phyloP scores from a whole-genome alignment of 2,329 filamentous ascomycete genomes.

The Fusarium longipes region DNA sequence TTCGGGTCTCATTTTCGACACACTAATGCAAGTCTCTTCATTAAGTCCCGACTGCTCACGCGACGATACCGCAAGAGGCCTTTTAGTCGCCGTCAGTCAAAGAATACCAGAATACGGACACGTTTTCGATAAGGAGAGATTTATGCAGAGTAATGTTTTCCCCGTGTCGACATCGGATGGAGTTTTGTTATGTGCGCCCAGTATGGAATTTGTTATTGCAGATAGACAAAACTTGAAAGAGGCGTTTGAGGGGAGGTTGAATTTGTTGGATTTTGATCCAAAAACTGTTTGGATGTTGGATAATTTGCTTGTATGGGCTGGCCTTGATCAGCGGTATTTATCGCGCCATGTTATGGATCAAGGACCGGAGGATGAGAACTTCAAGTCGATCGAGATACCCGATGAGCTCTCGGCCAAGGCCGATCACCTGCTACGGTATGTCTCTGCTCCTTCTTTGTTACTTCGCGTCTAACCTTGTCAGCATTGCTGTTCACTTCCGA shows the following conservation, averaged over 20 bases:
- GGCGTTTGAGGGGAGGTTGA: constrained; percentile 30
- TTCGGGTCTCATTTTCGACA: constrained; percentile 33
- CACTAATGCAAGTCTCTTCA: constrained; percentile 28
- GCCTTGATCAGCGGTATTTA: constrained; percentile 36
- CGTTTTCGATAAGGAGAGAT: constrained; percentile 32
- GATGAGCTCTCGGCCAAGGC: constrained; percentile 36
- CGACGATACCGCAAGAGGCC: constrained; percentile 30
- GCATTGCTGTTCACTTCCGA: constrained; percentile 37
- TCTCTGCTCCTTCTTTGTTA: fast-evolving
- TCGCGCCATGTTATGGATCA: constrained; percentile 34
- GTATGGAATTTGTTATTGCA: constrained; percentile 38
- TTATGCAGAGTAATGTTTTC: constrained; percentile 28
- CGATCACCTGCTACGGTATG: constrained; percentile 33
- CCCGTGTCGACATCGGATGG: constrained; percentile 27
- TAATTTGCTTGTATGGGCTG: constrained; percentile 35
- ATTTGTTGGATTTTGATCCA: constrained; percentile 35
- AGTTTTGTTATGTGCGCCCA: constrained; percentile 33
- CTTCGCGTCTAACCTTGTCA: neutral
- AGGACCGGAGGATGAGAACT: constrained; percentile 11
- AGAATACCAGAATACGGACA: constrained; percentile 35
- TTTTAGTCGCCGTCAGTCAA: constrained; percentile 31
- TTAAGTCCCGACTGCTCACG: constrained; percentile 27
- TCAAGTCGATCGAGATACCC: constrained; percentile 32
- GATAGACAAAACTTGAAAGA: constrained; percentile 36
- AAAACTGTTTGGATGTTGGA: constrained; percentile 38